Conservation (phyloP, 2,329 filamentous ascomycete species). For the Emericellopsis atlantica region DNA sequence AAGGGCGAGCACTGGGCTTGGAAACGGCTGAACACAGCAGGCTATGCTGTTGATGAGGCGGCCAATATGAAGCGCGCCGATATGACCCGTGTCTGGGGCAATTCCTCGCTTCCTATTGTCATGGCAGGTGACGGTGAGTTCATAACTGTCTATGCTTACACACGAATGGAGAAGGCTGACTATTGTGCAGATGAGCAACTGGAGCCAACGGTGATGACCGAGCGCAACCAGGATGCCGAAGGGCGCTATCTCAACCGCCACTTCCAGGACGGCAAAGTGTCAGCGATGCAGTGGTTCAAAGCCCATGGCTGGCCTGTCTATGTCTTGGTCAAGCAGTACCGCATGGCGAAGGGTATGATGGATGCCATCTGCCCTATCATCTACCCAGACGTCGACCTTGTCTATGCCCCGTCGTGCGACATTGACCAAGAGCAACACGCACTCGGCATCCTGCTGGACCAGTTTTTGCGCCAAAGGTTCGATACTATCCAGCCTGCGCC, state of each 20-base stretch:
- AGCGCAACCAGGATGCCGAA: background rate
- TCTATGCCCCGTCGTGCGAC: background rate
- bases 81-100: constrained; percentile 9
- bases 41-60: constrained; percentile 9
- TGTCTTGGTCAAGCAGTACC: background rate
- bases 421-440: background rate
- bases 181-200: constrained; percentile 3
- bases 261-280: constrained; percentile 3
- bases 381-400: background rate
- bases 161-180: background rate
- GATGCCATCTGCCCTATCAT: background rate
- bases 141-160: background rate
- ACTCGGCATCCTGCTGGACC: background rate
- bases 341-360: background rate
- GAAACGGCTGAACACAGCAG: background rate
- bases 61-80: constrained; percentile 8
- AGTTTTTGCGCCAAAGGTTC: background rate
- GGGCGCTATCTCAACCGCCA: constrained; percentile 4
- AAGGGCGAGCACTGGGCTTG: no score
- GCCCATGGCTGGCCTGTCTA: background rate
- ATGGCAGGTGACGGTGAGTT: background rate
- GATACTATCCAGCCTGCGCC: background rate
- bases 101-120: constrained; percentile 5
- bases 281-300: background rate
- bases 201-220: constrained; percentile 2